phyloP scores from a whole-genome alignment of 768 basidiomycete species.

The Harrya chromipes region DNA sequence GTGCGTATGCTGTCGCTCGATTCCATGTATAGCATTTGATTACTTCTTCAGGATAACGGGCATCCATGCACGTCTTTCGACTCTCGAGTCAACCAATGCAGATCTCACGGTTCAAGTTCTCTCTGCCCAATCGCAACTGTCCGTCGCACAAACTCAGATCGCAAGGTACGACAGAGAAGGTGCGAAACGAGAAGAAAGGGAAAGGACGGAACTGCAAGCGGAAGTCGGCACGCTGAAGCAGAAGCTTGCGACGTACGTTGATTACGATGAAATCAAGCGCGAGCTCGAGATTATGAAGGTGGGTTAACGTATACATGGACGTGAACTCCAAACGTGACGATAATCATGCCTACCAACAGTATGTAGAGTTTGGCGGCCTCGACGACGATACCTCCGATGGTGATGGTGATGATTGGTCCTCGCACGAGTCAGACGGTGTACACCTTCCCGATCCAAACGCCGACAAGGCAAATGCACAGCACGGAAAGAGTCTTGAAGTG shows the following conservation, averaged over 20 bases:
- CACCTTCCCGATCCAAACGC: conserved; percentile 88
- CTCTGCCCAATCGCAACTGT: conserved; percentile 19
- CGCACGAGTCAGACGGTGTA: conserved; percentile 46
- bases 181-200: conserved; percentile 17
- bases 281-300: conserved; percentile 99
- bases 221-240: conserved; percentile 70
- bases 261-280: conserved; percentile 98
- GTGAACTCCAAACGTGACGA: neutral
- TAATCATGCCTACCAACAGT: conserved; percentile 45
- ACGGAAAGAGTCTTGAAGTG: conserved; percentile 82
- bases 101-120: conserved; percentile 16
- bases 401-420: conserved; percentile 49
- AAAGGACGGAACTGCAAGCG: conserved; percentile 36
- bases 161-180: conserved; percentile 14
- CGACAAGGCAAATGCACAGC: conserved; percentile 71
- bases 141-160: conserved; percentile 16
- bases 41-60: conserved; percentile 12
- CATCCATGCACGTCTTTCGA: conserved; percentile 70
- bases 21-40: neutral
- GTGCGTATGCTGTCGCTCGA: conserved; percentile 39
- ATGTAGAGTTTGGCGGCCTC: conserved; percentile 91
- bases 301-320: conserved; percentile 3
- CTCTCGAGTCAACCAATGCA: conserved; percentile 58
- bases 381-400: conserved; percentile 57
- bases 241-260: conserved; percentile 67